phyloP scores from a whole-genome alignment of 2,329 filamentous ascomycete genomes.

The Sphaerulina musiva region DNA sequence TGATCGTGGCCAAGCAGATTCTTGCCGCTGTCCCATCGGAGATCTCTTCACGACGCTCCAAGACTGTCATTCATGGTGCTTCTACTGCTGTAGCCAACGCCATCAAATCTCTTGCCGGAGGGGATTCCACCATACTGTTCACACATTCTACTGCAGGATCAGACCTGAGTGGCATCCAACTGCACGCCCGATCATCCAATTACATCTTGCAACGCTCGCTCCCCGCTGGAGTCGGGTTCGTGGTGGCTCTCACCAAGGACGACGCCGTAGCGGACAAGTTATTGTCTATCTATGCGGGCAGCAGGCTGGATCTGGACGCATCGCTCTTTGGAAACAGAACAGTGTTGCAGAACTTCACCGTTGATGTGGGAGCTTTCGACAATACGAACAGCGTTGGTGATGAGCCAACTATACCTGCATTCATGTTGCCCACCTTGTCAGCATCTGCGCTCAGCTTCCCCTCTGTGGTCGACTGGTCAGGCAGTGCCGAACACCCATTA shows the following conservation, averaged over 20 bases:
- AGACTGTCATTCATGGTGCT: constrained; percentile 15
- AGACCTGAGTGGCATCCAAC: not conserved
- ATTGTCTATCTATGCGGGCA: constrained; percentile 11
- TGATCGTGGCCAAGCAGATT: constrained; percentile 14
- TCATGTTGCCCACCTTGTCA: constrained; percentile 8
- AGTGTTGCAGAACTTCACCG: not conserved
- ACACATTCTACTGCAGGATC: constrained; percentile 7
- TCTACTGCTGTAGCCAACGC: constrained; percentile 9
- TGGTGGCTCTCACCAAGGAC: constrained; percentile 8
- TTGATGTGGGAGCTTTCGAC: not conserved
- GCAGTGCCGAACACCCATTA: constrained; percentile 5
- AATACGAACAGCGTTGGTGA: not conserved
- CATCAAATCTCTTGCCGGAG: constrained; percentile 5
- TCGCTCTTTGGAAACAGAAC: not conserved
- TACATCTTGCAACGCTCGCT: constrained; percentile 14
- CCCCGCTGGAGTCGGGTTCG: constrained; percentile 11
- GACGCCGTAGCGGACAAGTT: constrained; percentile 14
- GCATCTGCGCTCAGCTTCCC: constrained; percentile 9
- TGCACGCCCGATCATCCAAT: constrained; percentile 15
- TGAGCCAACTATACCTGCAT: not conserved
- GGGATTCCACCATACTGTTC: constrained; percentile 4
- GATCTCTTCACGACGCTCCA: not conserved
- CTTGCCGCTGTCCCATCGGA: constrained; percentile 10
- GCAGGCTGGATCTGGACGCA: constrained; percentile 7
- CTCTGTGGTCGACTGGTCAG: constrained; percentile 15